Conservation (phyloP, 371 early-diverging fungal genomes). For the Rhizomucor miehei region DNA sequence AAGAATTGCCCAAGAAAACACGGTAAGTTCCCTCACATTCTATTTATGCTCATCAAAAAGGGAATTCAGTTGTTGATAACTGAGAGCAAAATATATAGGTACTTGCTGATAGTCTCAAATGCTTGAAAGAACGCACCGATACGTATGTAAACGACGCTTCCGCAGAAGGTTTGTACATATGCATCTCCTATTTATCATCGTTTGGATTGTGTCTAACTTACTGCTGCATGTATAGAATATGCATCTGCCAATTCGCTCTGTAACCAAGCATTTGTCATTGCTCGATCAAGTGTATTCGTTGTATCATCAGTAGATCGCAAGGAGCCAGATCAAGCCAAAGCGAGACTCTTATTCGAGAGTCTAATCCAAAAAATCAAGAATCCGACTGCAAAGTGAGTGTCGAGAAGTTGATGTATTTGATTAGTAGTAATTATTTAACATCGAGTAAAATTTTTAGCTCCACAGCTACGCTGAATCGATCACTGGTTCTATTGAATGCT, state of each 20-base stretch:
- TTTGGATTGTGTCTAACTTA: too few species aligned
- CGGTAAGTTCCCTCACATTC: conserved; percentile 9
- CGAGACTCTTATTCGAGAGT: conserved; percentile 8
- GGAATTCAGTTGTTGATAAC: too few species aligned
- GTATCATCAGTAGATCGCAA: conserved; percentile 6
- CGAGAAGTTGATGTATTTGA: background rate
- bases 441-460: too few species aligned
- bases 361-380: conserved; percentile 10
- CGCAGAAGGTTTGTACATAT: too few species aligned
- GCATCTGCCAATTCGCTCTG: conserved; percentile 27
- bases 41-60: too few species aligned
- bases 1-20: conserved; percentile 7
- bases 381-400: background rate
- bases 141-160: conserved; percentile 19
- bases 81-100: too few species aligned
- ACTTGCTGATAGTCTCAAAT: background rate
- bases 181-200: too few species aligned
- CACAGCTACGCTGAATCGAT: conserved; percentile 5
- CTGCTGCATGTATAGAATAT: background rate
- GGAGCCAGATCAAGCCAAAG: background rate
- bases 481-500: conserved; percentile 18
- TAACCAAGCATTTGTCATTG: conserved; percentile 33
- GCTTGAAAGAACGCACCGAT: conserved; percentile 23
- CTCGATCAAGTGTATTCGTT: conserved; percentile 21
- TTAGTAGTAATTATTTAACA: too few species aligned